Base-by-base conservation (phyloP, 169 alveolate genomes). In the Fabrea salina region DNA sequence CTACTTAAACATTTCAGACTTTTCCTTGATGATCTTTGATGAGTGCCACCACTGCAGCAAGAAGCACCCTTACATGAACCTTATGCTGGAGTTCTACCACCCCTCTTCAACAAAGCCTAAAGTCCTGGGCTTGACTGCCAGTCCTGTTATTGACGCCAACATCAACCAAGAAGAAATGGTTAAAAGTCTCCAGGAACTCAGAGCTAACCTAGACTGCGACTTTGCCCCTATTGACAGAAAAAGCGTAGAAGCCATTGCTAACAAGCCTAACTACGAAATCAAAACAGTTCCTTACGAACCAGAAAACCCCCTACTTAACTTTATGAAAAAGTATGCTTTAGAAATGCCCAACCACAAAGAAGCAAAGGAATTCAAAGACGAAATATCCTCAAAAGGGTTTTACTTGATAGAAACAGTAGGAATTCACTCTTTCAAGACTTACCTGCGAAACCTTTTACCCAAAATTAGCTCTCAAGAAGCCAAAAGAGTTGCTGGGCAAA, bases 1-100 rank as follows among this genome's bases (percentile, higher is more conserved):
- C 1, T 82, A 47, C 30, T 35, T 82, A 19, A 41, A 40, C 5
- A 41, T 82, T 5, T 19, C 58, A 2, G 47, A 82, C 30, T 74
- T 82, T 43, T 35, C 54, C 19, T 54, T 82, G 33, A 58, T 82
- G 25, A 64, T 82, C 11, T 82, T 71, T 75, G 87, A 82, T 74
- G 87, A 82, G 59, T 82, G 87, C 49, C 87, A 82, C 51, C 87
- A 82, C 66, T 56, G 80, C 22, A 75, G 39, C 4, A 19, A 33
- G 25, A 68, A 76, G 22, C 83, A 82, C 50, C 82, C 87, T 3
- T 82, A 82, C 66, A 27, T 66, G 5, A 51, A 57, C 11, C 74
- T 82, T 43, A 16, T 71, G 16, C 47, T 44, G 33, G 87, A 82
- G 35, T 82, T 82, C 25, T 75, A 35, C 39, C 79, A 75, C 16